Base-by-base conservation (phyloP, 352 stramenopile species). In the Phytophthora lateralis region DNA sequence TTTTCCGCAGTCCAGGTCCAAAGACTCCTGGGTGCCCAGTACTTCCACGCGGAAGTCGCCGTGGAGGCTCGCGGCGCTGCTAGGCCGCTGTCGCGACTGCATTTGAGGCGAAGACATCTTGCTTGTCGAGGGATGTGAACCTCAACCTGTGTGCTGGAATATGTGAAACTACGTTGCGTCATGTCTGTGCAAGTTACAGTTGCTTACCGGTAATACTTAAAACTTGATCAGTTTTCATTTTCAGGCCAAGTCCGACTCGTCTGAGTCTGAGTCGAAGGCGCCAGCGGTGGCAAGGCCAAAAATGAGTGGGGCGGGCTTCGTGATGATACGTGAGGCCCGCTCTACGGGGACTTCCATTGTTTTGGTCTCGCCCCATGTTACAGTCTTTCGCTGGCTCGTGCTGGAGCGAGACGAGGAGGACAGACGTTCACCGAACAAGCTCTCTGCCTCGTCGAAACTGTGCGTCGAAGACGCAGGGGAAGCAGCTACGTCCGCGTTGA, bases 1-100 rank as follows among this genome's bases (percentile, higher is more conserved):
- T 60, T 93, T 95, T 71, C 82, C 72, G 63, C 86, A 90, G 47
- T 95, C 86, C 20, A 93, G 63, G 59, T 95, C 86, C 49, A 95
- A 69, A 18, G 83, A 91, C 70, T 95, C 86, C 55, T 95, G 82
- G 35, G 69, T 93, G 29, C 82, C 82, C 45, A 91, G 70, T 45
- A 93, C 87, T 55, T 90, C 80, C 10, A 92, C 80, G 48, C 78
- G 76, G 62, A 90, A 87, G 42, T 84, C 73, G 17, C 78, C 78
- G 42, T 88, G 73, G 54, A 86, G 61, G 34, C 53, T 62, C 12
- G 51, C 49, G 56, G 34, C 39, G 52, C 65, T 76, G 60, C 64
- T 75, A 8, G 58, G 46, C 0, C 65, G 68, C 47, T 69, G 66
- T 10, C 24, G 51, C 6, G 60, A 45, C 58, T 73, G 64, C 57